Evolutionary conservation across 768 basidiomycete genomes (phyloP).

Genomic region (Tricholoma matsutake): DNA sequence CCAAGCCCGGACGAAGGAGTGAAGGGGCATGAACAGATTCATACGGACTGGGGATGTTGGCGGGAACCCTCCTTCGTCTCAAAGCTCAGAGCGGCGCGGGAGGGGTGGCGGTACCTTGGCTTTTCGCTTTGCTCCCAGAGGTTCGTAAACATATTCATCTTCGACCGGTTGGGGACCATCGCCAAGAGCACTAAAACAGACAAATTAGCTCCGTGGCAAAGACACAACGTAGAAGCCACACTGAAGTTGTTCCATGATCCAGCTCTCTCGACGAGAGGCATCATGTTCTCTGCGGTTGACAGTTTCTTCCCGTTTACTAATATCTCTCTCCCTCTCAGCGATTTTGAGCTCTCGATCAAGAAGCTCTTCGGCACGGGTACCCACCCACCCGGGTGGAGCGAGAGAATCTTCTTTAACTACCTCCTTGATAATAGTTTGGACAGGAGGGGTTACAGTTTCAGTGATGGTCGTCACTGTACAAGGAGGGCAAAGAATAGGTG

Average conservation of each 20-base stretch:
- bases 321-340: constrained; percentile 82
- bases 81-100: constrained; percentile 89
- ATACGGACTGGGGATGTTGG: constrained; percentile 67
- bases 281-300: constrained; percentile 87
- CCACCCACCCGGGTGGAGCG: constrained; percentile 79
- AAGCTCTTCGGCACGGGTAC: constrained; percentile 72
- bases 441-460: constrained; percentile 53
- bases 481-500: constrained; percentile 52
- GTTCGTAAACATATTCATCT: constrained; percentile 81
- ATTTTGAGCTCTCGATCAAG: constrained; percentile 85
- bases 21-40: constrained; percentile 47
- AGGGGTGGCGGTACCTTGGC: constrained; percentile 87
- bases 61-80: constrained; percentile 83
- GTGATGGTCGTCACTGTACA: constrained; percentile 54
- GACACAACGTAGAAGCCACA: constrained; percentile 33
- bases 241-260: constrained; percentile 95
- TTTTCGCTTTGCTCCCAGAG: constrained; percentile 65
- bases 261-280: constrained; percentile 79
- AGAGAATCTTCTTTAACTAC: constrained; percentile 80
- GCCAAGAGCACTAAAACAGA: constrained; percentile 55
- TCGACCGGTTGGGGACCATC: constrained; percentile 65
- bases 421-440: constrained; percentile 84
- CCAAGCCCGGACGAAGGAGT: constrained; percentile 91
- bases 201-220: background rate
- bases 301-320: constrained; percentile 80